Base-by-base conservation (phyloP, 2,329 filamentous ascomycete species). In the Colletotrichum musae region DNA sequence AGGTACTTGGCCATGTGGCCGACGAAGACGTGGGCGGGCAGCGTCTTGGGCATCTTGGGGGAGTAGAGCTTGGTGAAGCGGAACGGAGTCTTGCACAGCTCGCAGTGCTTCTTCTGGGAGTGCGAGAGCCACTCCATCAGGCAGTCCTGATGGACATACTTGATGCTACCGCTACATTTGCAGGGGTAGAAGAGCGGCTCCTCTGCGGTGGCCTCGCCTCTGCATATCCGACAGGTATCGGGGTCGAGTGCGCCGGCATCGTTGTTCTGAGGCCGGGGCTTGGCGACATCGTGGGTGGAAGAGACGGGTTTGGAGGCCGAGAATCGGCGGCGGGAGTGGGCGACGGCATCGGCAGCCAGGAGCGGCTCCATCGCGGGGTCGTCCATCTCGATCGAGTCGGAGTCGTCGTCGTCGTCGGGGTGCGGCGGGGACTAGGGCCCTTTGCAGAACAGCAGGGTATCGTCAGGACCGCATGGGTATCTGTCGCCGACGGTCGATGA, bases 81-180 rank as follows among this genome's bases (percentile, higher is more conserved):
- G 78, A 98, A 99, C 0, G 95, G 92, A 2, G 96, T 99, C 84
- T 99, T 99, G 90, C 96, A 99, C 43, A 99, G 91, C 84, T 99
- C 96, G 86, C 97, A 99, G 85, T 99, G 93, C 81, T 98, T 98
- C 88, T 99, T 99, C 80, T 99, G 95, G 2, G 96, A 98, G 81
- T 99, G 97, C 58, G 94, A 95, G 24, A 99, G 87, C 96, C 96
- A 99, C 82, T 98, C 95, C 92, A 99, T 97, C 81, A 99, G 84
- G 80, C 96, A 99, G 79, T 97, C 93, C 81, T 99, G 96, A 80
- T 99, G 96, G 71, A 99, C 96, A 77, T 93, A 97, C 84, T 97
- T 98, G 84, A 99, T 99, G 82, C 95, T 98, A 66, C 96, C 96
- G 78, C 94, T 98, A 84, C 96, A 99, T 85, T 98, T 98, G 91